Conservation (phyloP, 148 eudicot genomes). For the Chenopodium formosanum region DNA sequence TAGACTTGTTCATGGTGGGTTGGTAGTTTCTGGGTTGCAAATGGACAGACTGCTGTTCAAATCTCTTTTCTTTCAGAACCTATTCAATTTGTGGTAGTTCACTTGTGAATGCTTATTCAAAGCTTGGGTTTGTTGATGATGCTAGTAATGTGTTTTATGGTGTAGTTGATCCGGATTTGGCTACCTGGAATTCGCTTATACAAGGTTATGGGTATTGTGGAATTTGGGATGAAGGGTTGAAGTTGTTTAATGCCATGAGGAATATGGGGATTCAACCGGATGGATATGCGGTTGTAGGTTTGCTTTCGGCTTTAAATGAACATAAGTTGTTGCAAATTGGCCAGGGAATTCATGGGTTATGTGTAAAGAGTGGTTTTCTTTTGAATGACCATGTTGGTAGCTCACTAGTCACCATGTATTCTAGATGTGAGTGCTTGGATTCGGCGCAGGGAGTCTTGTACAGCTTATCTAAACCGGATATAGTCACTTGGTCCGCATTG, state of each 20-base stretch:
- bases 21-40: conserved; percentile 54
- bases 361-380: conserved; percentile 56
- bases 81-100: conserved; percentile 61
- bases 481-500: conserved; percentile 77
- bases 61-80: no score
- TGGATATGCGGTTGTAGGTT: conserved; percentile 71
- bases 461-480: conserved; percentile 50
- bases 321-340: conserved; percentile 49
- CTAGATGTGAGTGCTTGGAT: conserved; percentile 57
- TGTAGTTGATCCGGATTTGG: conserved; percentile 57
- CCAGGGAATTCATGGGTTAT: conserved; percentile 57
- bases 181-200: conserved; percentile 69
- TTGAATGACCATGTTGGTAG: conserved; percentile 55
- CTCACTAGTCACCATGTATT: conserved; percentile 71
- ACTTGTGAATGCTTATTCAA: conserved; percentile 69
- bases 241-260: conserved; percentile 46
- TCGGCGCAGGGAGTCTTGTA: conserved; percentile 57
- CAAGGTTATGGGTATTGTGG: conserved; percentile 59
- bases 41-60: no score
- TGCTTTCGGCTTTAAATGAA: conserved; percentile 47
- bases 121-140: conserved; percentile 47
- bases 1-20: conserved; percentile 52
- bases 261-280: conserved; percentile 48
- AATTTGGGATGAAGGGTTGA: conserved; percentile 46
- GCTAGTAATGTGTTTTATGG: conserved; percentile 55